Conservation (phyloP, 257 asterid genomes). For the Misopates orontium region DNA sequence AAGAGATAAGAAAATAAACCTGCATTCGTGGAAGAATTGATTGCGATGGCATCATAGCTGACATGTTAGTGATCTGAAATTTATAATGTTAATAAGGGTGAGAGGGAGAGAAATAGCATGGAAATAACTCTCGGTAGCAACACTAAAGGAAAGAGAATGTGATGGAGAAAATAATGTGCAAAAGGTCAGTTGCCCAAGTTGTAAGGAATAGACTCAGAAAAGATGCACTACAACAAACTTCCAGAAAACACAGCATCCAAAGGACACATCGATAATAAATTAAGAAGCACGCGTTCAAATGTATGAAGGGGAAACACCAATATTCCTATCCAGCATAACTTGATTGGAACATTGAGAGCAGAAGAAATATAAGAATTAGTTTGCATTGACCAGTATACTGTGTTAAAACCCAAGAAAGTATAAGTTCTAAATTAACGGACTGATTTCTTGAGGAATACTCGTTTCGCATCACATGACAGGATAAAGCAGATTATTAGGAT, state of each 20-base stretch:
- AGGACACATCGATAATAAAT: neutral
- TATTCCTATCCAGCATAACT: neutral
- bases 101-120: constrained; percentile 25
- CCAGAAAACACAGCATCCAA: too few species aligned
- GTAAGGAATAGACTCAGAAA: constrained; percentile 16
- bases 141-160: too few species aligned
- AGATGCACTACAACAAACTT: neutral
- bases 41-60: constrained; percentile 91
- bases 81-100: constrained; percentile 23
- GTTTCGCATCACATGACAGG: neutral
- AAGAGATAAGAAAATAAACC: constrained; percentile 45
- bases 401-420: neutral
- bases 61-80: constrained; percentile 87
- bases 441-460: neutral
- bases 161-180: constrained; percentile 15
- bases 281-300: neutral
- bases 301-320: neutral
- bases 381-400: neutral
- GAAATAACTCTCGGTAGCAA: constrained; percentile 14
- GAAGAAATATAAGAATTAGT: neutral
- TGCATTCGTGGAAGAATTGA: constrained; percentile 74
- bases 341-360: neutral
- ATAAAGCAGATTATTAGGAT: neutral
- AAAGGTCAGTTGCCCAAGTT: neutral
- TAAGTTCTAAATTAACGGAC: neutral